Conservation (phyloP, 1,139 yeast genomes). For the Suhomyces atakaporum region DNA sequence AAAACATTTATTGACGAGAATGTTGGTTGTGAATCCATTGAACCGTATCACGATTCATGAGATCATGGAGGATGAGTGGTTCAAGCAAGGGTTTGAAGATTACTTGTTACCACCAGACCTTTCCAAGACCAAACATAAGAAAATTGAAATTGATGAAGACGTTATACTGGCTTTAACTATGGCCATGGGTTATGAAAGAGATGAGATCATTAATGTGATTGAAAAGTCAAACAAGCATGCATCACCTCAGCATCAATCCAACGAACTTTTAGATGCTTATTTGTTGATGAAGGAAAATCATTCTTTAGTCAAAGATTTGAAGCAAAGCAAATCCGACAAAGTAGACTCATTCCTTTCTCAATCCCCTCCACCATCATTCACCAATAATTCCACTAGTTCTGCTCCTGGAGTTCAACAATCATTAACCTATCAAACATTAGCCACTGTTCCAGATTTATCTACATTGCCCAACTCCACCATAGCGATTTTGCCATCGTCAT, state of each 20-base stretch:
- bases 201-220: constrained; percentile 80
- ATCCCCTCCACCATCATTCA: constrained; percentile 47
- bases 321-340: constrained; percentile 52
- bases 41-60: constrained; percentile 94
- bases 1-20: constrained; percentile 77
- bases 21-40: constrained; percentile 95
- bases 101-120: constrained; percentile 75
- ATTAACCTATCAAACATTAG: constrained; percentile 51
- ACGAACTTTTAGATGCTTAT: constrained; percentile 91
- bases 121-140: constrained; percentile 42
- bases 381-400: constrained; percentile 28
- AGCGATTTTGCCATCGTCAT: constrained; percentile 88
- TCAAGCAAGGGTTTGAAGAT: constrained; percentile 77
- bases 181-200: constrained; percentile 92
- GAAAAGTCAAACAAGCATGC: constrained; percentile 45
- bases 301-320: constrained; percentile 63
- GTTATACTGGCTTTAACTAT: constrained; percentile 75
- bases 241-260: constrained; percentile 39
- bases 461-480: constrained; percentile 67
- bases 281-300: constrained; percentile 84
- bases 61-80: constrained; percentile 96
- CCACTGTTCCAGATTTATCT: constrained; percentile 52
- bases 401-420: constrained; percentile 51
- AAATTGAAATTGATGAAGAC: constrained; percentile 68
- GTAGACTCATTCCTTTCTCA: constrained; percentile 53